phyloP scores from a whole-genome alignment of 2,329 filamentous ascomycete species.

The Paecilomyces sp. region DNA sequence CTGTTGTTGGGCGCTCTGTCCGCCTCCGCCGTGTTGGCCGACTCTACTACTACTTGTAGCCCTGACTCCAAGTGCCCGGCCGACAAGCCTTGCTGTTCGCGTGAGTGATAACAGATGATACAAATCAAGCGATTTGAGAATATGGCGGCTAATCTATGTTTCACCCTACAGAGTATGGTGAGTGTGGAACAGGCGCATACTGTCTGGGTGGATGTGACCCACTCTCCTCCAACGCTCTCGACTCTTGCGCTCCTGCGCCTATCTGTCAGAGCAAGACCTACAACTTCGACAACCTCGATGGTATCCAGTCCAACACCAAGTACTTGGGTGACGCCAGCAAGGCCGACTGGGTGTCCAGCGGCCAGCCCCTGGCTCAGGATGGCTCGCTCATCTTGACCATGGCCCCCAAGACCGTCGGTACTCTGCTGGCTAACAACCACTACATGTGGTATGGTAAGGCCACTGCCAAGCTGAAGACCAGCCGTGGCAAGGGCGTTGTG shows the following conservation, averaged over 20 bases:
- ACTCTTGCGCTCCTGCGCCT: conserved; percentile 79
- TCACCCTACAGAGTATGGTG: conserved; percentile 64
- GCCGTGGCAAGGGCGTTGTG: conserved; percentile 81
- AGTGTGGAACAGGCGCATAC: conserved; percentile 90
- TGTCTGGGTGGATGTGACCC: conserved; percentile 95
- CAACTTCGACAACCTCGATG: conserved; percentile 65
- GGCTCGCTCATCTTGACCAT: conserved; percentile 78
- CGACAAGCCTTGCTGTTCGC: conserved; percentile 69
- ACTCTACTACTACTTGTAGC: conserved; percentile 25
- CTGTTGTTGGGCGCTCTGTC: conserved; percentile 27
- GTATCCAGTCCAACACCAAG: conserved; percentile 63
- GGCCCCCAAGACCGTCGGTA: conserved; percentile 77
- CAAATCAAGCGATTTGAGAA: not conserved
- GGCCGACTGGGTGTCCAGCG: conserved; percentile 84
- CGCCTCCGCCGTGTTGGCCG: conserved; percentile 23
- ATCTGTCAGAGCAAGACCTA: conserved; percentile 70
- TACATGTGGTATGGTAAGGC: conserved; percentile 99
- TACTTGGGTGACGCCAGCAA: conserved; percentile 79
- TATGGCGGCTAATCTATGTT: not conserved
- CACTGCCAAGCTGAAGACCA: conserved; percentile 75
- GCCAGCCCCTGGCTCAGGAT: conserved; percentile 56
- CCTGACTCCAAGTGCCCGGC: conserved; percentile 58
- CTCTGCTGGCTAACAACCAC: conserved; percentile 71
- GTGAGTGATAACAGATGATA: conserved; percentile 46
- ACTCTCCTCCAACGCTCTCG: conserved; percentile 70